These are phyloP conservation scores for Fusarium anguioides DNA, from an alignment of 2,329 filamentous ascomycete genomes.

Conservation along the genomic window DNA sequence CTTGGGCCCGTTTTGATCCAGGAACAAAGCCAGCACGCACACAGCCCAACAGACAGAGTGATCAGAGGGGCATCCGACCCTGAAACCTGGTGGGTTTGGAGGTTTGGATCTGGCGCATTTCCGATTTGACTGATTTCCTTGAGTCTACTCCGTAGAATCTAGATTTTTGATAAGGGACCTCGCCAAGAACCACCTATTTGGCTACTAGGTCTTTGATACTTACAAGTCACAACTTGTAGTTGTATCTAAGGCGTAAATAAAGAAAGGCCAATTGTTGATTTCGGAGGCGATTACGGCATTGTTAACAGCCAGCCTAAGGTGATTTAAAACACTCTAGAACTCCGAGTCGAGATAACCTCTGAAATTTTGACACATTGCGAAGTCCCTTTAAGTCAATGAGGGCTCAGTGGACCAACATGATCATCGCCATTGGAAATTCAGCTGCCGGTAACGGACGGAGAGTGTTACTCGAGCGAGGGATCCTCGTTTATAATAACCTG, in stretches of 20 bases:
- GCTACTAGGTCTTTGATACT: too few relatives aligned
- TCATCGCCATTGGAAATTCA: constrained; percentile 39
- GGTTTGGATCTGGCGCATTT: constrained; percentile 28
- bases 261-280: too few relatives aligned
- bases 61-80: constrained; percentile 15
- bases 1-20: constrained; percentile 14
- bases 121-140: constrained; percentile 1
- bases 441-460: constrained; percentile 21
- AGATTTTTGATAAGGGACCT: too few relatives aligned
- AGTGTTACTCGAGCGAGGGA: not conserved
- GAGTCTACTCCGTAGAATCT: too few relatives aligned
- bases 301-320: too few relatives aligned
- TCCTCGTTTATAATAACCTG: not conserved
- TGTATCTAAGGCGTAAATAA: too few relatives aligned
- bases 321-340: too few relatives aligned
- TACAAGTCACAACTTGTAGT: too few relatives aligned
- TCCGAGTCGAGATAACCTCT: not conserved
- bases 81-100: constrained; percentile 22
- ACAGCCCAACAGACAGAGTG: not conserved
- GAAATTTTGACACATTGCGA: not conserved
- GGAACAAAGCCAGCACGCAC: constrained; percentile 32
- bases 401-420: constrained; percentile 29
- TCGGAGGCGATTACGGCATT: too few relatives aligned
- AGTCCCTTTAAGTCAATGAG: not conserved
- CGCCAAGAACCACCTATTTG: too few relatives aligned